Evolutionary conservation across 2,329 filamentous ascomycete species (phyloP).

Genomic region (Nigrospora sphaerica): DNA sequence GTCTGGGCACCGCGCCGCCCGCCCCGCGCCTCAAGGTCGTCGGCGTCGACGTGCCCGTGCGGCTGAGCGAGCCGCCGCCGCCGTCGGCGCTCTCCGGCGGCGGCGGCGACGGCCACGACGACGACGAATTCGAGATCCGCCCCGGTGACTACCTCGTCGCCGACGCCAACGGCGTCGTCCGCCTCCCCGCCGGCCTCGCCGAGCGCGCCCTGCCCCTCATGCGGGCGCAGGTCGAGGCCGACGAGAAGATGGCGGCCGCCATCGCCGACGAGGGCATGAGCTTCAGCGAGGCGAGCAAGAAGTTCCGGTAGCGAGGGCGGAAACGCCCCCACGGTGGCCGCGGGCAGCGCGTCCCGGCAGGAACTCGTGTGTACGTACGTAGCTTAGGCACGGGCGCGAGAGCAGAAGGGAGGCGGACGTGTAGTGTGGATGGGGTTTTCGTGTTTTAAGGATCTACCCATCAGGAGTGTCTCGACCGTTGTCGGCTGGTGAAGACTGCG

Average conservation of each 20-base stretch:
- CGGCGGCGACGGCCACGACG: conserved; percentile 28
- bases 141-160: conserved; percentile 38
- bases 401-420: no score
- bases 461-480: no score
- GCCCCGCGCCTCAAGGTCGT: conserved; percentile 33
- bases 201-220: conserved; percentile 32
- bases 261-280: conserved; percentile 31
- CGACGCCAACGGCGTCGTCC: conserved; percentile 38
- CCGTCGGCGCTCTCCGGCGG: no score
- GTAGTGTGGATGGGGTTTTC: no score
- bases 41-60: conserved; percentile 31
- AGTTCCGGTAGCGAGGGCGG: conserved; percentile 21
- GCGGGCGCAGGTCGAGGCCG: conserved; percentile 31
- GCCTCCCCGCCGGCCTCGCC: conserved; percentile 30
- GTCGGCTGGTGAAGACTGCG: no score
- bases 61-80: conserved; percentile 26
- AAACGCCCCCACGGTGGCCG: no score
- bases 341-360: no score
- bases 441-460: no score
- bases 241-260: conserved; percentile 31
- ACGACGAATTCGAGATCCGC: conserved; percentile 18
- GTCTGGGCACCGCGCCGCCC: conserved; percentile 35
- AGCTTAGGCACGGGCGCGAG: no score
- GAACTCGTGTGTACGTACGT: no score
- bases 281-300: conserved; percentile 35